These are phyloP conservation scores for Lodderomyces orthopsilosis DNA, from an alignment of 1,139 yeast genomes.

Conservation along the genomic window DNA sequence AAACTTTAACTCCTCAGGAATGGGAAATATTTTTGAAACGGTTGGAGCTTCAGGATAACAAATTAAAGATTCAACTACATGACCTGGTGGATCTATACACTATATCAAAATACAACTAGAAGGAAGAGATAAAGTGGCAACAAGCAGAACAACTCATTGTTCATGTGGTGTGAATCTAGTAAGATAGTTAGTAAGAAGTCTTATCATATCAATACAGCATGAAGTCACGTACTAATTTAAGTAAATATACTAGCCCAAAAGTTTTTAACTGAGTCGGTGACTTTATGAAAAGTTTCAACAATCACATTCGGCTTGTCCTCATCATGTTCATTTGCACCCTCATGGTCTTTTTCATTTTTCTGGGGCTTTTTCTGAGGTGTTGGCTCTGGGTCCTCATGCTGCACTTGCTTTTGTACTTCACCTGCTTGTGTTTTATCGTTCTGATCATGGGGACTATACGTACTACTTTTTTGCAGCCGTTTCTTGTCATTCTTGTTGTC, in stretches of 20 bases:
- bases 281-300: constrained; percentile 11
- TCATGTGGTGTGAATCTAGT: not conserved
- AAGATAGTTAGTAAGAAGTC: no score
- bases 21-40: constrained; percentile 33
- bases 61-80: constrained; percentile 20
- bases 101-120: constrained; percentile 5
- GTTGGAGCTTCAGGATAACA: constrained; percentile 11
- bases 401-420: constrained; percentile 11
- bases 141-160: not conserved
- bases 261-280: constrained; percentile 12
- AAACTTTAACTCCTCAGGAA: constrained; percentile 21
- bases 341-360: constrained; percentile 3
- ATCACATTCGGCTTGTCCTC: constrained; percentile 6
- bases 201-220: no score
- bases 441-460: not conserved
- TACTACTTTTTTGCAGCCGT: constrained; percentile 1
- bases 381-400: not conserved
- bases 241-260: constrained; percentile 12
- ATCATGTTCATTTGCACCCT: constrained; percentile 7
- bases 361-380: not conserved
- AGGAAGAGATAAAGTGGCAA: not conserved
- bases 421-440: not conserved
- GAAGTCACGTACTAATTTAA: constrained; percentile 3
- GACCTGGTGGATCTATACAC: constrained; percentile 13
- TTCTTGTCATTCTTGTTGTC: not conserved